Percentiles rank a stretch among this genome's conserved stretches.
Conservation (phyloP, 805 yeast genomes). For the Candida tibetensis region DNA sequence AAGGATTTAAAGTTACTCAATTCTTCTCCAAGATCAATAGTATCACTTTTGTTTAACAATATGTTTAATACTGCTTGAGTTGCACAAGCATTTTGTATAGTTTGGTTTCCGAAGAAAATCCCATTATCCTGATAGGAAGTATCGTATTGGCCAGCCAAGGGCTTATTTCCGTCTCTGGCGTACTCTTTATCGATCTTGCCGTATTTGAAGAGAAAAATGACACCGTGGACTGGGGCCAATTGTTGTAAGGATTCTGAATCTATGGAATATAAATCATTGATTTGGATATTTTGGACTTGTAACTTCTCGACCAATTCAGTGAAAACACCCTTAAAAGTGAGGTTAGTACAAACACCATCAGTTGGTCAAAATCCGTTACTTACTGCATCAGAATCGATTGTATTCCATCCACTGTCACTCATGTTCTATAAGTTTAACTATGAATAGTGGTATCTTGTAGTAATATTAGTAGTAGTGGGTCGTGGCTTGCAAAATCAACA, state of each 20-base stretch:
- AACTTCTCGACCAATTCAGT: slow-evolving; percentile 58
- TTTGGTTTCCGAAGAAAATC: slow-evolving; percentile 62
- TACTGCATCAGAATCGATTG: slow-evolving; percentile 63
- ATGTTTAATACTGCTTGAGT: slow-evolving; percentile 66
- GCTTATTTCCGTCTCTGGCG: slow-evolving; percentile 28
- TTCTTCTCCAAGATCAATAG: slow-evolving; percentile 47
- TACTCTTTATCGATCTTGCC: slow-evolving; percentile 36
- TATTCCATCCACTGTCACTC: slow-evolving; percentile 48
- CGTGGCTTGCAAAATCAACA: background rate
- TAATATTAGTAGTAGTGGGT: background rate
- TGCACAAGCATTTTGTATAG: slow-evolving; percentile 70
- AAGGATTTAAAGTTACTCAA: slow-evolving; percentile 48
- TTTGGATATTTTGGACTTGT: slow-evolving; percentile 51
- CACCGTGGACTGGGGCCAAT: slow-evolving; percentile 51
- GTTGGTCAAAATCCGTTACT: slow-evolving; percentile 12
- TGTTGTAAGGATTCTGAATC: slow-evolving; percentile 41
- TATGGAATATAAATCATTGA: slow-evolving; percentile 55
- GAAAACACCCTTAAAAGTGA: slow-evolving; percentile 57
- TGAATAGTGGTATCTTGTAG: too few species aligned
- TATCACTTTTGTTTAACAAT: slow-evolving; percentile 41
- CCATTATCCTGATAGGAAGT: slow-evolving; percentile 26
- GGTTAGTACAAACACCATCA: background rate
- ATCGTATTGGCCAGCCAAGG: slow-evolving; percentile 47
- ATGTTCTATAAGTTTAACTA: too few species aligned
- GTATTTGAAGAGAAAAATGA: slow-evolving; percentile 62